Percentiles rank a stretch among this genome's conserved stretches.
Conservation (phyloP, 2,329 filamentous ascomycete genomes). For the Didymella arachidicola region DNA sequence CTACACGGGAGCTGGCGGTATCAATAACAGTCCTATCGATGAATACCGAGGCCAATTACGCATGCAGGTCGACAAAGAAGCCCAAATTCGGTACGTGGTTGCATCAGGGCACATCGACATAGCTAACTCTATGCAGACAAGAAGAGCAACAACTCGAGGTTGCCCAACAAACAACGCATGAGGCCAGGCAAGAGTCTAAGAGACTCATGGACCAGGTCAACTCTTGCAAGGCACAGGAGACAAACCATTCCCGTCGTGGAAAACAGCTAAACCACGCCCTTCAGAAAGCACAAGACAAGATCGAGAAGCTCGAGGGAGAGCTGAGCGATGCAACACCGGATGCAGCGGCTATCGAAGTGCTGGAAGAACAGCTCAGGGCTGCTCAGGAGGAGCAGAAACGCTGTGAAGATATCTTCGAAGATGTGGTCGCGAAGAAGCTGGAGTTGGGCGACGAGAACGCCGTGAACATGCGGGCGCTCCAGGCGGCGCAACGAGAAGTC, state of each 20-base stretch:
- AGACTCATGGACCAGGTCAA: slow-evolving; percentile 50
- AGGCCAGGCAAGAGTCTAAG: slow-evolving; percentile 46
- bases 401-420: slow-evolving; percentile 55
- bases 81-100: slow-evolving; percentile 63
- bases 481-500: slow-evolving; percentile 39
- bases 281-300: slow-evolving; percentile 68
- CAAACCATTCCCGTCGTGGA: slow-evolving; percentile 58
- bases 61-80: slow-evolving; percentile 80
- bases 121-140: slow-evolving; percentile 35
- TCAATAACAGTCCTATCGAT: slow-evolving; percentile 61
- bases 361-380: slow-evolving; percentile 62
- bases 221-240: slow-evolving; percentile 59
- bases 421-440: slow-evolving; percentile 57
- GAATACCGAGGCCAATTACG: slow-evolving; percentile 65
- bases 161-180: slow-evolving; percentile 54
- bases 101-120: slow-evolving; percentile 3
- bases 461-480: slow-evolving; percentile 42
- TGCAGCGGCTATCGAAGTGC: slow-evolving; percentile 62
- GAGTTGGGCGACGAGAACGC: slow-evolving; percentile 50
- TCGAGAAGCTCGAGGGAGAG: slow-evolving; percentile 72
- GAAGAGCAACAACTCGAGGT: slow-evolving; percentile 60
- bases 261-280: slow-evolving; percentile 62
- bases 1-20: slow-evolving; percentile 53
- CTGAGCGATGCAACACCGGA: slow-evolving; percentile 65
- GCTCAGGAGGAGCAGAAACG: slow-evolving; percentile 56